These are phyloP conservation scores for Kwoniella shivajii DNA, from an alignment of 1,284 basidiomycete species.

Conservation along the genomic window DNA sequence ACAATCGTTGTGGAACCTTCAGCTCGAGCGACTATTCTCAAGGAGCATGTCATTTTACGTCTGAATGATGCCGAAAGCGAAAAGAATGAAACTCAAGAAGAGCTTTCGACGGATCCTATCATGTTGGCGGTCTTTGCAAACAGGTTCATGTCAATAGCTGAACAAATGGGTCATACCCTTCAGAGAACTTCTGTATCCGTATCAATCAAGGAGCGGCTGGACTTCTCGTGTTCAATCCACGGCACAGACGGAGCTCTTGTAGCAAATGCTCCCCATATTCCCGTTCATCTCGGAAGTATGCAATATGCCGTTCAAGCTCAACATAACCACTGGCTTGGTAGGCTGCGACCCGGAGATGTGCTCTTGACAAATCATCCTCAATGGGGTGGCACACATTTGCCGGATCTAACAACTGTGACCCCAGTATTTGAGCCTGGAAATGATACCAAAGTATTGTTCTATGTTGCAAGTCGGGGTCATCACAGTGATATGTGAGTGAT, in stretches of 20 bases:
- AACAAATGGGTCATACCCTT: conserved; percentile 58
- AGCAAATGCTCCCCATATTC: conserved; percentile 59
- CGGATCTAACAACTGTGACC: conserved; percentile 39
- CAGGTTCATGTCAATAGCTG: conserved; percentile 56
- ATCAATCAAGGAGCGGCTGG: conserved; percentile 48
- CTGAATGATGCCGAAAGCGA: conserved; percentile 2
- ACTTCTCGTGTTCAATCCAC: conserved; percentile 58
- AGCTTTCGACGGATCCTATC: conserved; percentile 50
- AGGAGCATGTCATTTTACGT: conserved; percentile 66
- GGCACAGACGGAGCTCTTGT: conserved; percentile 55
- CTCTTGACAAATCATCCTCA: conserved; percentile 56
- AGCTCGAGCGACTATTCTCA: conserved; percentile 28
- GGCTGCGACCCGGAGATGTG: conserved; percentile 53
- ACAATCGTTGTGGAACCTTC: conserved; percentile 36
- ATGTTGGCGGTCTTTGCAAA: conserved; percentile 57
- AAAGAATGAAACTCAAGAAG: conserved; percentile 9
- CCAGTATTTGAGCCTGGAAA: conserved; percentile 33
- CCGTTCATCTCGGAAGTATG: conserved; percentile 57
- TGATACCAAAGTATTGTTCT: conserved; percentile 36
- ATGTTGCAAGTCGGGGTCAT: conserved; percentile 37
- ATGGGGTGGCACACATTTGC: conserved; percentile 33
- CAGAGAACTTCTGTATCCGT: conserved; percentile 56
- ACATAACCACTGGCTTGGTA: conserved; percentile 42
- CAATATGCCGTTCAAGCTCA: conserved; percentile 49
- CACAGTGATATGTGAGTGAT: conserved; percentile 28